A percentile compares a stretch with the other conserved stretches of the same genome.
phyloP scores from a whole-genome alignment of 129 eudicot species.

The Centrapalus pauciflorus region DNA sequence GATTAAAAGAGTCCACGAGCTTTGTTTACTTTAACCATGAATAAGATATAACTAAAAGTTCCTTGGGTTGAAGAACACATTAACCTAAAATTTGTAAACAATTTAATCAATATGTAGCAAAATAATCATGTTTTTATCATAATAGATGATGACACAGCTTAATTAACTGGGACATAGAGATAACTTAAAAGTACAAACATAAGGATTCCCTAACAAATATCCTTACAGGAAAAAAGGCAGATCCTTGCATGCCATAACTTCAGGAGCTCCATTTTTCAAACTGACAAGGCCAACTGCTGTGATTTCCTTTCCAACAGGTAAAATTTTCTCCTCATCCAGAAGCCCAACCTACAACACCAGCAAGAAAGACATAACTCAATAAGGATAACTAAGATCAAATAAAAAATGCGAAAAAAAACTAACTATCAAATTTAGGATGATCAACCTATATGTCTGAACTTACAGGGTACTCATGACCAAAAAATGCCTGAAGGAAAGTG shows the following conservation, averaged over 20 bases:
- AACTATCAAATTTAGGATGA: background rate
- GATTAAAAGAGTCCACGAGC: background rate
- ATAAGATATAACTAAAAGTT: background rate
- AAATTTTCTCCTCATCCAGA: conserved; percentile 80
- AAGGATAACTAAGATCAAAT: background rate
- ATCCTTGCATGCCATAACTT: conserved; percentile 66
- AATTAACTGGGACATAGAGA: background rate
- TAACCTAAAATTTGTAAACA: background rate
- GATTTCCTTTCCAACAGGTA: conserved; percentile 80
- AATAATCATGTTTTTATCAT: background rate
- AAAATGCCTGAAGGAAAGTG: conserved; percentile 83
- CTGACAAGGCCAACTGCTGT: conserved; percentile 85
- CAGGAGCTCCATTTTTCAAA: conserved; percentile 56
- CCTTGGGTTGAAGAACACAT: background rate
- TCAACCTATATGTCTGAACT: conserved; percentile 23
- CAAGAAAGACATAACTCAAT: conserved; percentile 11
- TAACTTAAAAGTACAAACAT: background rate
- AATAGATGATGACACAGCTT: background rate
- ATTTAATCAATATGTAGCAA: background rate
- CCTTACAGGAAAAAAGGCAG: conserved; percentile 84
- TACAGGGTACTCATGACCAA: conserved; percentile 83
- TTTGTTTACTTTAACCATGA: background rate
- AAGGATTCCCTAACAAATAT: background rate
- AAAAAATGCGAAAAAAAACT: background rate
- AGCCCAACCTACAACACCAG: conserved; percentile 58